Conservation (phyloP, 805 yeast genomes). For the Wickerhamiella shivajii region DNA sequence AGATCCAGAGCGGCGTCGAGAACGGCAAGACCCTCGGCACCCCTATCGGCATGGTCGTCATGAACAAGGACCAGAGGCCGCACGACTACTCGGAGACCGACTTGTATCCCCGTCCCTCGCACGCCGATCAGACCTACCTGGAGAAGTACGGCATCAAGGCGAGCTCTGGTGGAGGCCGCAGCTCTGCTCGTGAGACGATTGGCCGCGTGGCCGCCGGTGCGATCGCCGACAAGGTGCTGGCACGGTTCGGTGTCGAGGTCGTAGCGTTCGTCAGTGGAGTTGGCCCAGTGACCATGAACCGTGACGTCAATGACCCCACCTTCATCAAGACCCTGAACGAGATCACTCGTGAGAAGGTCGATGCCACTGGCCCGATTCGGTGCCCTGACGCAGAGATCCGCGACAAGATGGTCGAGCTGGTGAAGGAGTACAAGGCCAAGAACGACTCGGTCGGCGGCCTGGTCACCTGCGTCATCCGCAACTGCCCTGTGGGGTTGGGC, state of each 20-base stretch:
- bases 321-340: constrained; percentile 57
- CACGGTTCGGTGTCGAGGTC: constrained; percentile 70
- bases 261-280: constrained; percentile 95
- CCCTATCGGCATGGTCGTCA: constrained; percentile 86
- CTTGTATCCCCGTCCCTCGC: constrained; percentile 92
- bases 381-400: constrained; percentile 71
- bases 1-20: constrained; percentile 91
- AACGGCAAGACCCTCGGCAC: constrained; percentile 83
- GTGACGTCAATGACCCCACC: constrained; percentile 48
- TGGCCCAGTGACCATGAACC: constrained; percentile 63
- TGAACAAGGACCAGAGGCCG: constrained; percentile 93
- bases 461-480: constrained; percentile 92
- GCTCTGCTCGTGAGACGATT: constrained; percentile 94
- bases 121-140: constrained; percentile 90
- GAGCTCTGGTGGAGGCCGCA: constrained; percentile 93
- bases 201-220: constrained; percentile 99
- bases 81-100: constrained; percentile 93
- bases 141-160: constrained; percentile 87
- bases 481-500: constrained; percentile 90
- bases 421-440: constrained; percentile 71
- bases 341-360: constrained; percentile 79
- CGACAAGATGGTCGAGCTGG: constrained; percentile 69
- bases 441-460: constrained; percentile 96
- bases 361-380: constrained; percentile 76
- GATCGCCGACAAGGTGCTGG: constrained; percentile 82